These are phyloP conservation scores for Xylariales sp. DNA, from an alignment of 2,329 filamentous ascomycete genomes.

Conservation along the genomic window DNA sequence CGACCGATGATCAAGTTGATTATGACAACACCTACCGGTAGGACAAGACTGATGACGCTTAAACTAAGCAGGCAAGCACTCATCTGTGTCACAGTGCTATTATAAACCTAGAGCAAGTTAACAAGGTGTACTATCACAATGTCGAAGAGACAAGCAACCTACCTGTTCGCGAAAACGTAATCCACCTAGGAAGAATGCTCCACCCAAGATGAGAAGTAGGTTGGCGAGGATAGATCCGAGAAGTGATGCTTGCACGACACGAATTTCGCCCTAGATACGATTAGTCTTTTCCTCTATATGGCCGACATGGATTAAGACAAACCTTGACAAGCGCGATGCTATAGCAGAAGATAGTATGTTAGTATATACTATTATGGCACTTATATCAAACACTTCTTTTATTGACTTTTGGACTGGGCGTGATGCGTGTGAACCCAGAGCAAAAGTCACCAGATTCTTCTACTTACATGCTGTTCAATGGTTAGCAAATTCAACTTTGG, in stretches of 20 bases:
- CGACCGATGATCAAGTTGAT: background rate
- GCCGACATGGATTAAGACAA: conserved; percentile 24
- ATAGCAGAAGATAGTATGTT: conserved; percentile 45
- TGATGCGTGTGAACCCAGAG: background rate
- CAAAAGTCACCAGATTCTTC: background rate
- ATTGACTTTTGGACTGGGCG: background rate
- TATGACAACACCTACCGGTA: conserved; percentile 71
- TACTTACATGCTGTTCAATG: conserved; percentile 44
- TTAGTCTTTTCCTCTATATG: conserved; percentile 41
- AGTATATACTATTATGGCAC: conserved; percentile 38
- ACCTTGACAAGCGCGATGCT: conserved; percentile 82
- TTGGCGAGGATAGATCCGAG: conserved; percentile 92
- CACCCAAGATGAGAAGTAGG: conserved; percentile 87
- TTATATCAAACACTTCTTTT: background rate
- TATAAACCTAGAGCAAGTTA: conserved; percentile 74
- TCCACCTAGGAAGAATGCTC: conserved; percentile 89
- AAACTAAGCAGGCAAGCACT: conserved; percentile 91
- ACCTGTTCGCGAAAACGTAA: conserved; percentile 88
- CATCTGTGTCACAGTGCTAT: conserved; percentile 96
- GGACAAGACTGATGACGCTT: conserved; percentile 87
- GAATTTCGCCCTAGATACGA: conserved; percentile 74
- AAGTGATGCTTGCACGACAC: conserved; percentile 90
- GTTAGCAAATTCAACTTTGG: conserved; percentile 36
- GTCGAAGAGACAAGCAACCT: conserved; percentile 38
- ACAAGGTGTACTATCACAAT: background rate